Conservation (phyloP, 139 green algal genomes). For the Volvox reticuliferus region DNA sequence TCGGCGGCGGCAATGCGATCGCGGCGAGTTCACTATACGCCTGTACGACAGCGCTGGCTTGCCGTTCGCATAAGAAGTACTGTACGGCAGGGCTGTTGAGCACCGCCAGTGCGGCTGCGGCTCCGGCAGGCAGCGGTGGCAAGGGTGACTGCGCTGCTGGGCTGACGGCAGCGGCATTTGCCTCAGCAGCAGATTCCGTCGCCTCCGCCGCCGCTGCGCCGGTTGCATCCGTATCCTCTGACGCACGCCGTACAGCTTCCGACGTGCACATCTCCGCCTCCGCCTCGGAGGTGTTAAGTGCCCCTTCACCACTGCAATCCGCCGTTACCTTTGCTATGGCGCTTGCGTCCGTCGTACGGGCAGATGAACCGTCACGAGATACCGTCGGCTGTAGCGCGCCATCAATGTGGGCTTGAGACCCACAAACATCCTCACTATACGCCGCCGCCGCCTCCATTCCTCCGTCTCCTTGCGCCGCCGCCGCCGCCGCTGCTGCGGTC, state of each 20-base stretch:
- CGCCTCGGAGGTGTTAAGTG: too few relatives aligned
- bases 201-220: neutral
- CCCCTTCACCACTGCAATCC: too few relatives aligned
- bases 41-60: constrained; percentile 7
- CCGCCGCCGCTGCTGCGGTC: neutral
- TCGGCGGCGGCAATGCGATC: neutral
- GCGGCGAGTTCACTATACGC: constrained; percentile 12
- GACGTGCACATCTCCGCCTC: too few relatives aligned
- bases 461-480: neutral
- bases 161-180: neutral
- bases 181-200: neutral
- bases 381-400: too few relatives aligned
- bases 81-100: constrained; percentile 16
- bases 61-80: constrained; percentile 35
- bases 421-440: neutral
- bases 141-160: neutral
- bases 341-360: too few relatives aligned
- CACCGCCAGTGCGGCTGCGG: neutral
- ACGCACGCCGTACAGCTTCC: neutral
- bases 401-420: too few relatives aligned
- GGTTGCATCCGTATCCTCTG: neutral
- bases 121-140: neutral
- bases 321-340: neutral
- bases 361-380: too few relatives aligned
- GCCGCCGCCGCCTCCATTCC: neutral